Conservation (phyloP, 75 land plant species). For the Gnetum montanum region DNA sequence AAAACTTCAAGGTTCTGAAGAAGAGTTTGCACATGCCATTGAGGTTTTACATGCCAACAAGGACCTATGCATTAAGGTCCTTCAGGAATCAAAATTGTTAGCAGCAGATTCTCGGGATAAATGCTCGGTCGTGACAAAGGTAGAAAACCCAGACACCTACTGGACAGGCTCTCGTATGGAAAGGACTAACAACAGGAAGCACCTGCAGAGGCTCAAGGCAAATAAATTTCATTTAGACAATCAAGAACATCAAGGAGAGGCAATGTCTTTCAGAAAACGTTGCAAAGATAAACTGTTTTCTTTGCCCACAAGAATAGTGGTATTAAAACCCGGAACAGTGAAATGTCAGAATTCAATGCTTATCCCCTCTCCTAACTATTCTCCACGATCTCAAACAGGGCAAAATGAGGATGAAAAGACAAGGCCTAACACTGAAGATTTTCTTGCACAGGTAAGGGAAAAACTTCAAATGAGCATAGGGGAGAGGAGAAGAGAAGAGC, state of each 20-base stretch:
- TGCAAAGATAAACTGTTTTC: slow-evolving; percentile 8
- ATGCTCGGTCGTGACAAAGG: slow-evolving; percentile 5
- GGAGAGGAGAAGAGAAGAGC: slow-evolving; percentile 20
- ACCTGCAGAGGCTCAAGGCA: slow-evolving; percentile 4
- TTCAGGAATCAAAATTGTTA: slow-evolving; percentile 47
- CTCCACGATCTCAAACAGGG: slow-evolving; percentile 9
- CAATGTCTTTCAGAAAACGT: slow-evolving; percentile 5
- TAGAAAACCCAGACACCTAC: neutral
- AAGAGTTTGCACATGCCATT: slow-evolving; percentile 39
- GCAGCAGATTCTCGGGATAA: slow-evolving; percentile 11
- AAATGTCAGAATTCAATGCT: slow-evolving; percentile 15
- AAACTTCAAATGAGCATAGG: slow-evolving; percentile 38
- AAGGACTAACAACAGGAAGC: neutral
- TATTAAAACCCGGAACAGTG: slow-evolving; percentile 69
- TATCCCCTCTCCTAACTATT: slow-evolving; percentile 15
- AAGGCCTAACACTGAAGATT: slow-evolving; percentile 38
- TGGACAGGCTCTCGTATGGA: neutral
- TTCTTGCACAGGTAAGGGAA: slow-evolving; percentile 65
- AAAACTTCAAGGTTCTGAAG: slow-evolving; percentile 22
- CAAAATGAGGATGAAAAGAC: slow-evolving; percentile 17
- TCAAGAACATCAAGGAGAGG: slow-evolving; percentile 1
- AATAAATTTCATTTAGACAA: slow-evolving; percentile 10
- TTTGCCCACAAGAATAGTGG: slow-evolving; percentile 67
- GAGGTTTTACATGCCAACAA: slow-evolving; percentile 49
- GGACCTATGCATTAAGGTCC: slow-evolving; percentile 48